Percentiles rank a stretch among this genome's conserved stretches.
These are phyloP conservation scores for Coemansia sp. DNA, from an alignment of 192 early-diverging fungal genomes.

Conservation along the genomic window DNA sequence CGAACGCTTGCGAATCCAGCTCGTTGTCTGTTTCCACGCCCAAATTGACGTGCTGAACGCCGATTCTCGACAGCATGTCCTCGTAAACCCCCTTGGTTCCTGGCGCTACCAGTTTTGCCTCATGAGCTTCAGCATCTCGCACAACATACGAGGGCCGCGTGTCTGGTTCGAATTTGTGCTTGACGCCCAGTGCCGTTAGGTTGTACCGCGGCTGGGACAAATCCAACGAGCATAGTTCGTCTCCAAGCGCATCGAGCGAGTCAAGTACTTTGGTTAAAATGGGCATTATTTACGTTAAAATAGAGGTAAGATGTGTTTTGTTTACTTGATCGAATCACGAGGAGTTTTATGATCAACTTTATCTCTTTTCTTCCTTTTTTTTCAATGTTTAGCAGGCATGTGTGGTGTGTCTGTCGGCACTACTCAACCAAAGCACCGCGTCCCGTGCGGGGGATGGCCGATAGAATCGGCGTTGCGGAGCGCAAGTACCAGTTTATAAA, in stretches of 20 bases:
- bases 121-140: conserved; percentile 44
- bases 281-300: conserved; percentile 15
- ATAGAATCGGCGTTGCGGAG: conserved; percentile 55
- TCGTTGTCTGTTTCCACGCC: conserved; percentile 36
- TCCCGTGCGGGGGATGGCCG: conserved; percentile 62
- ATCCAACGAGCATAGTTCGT: conserved; percentile 43
- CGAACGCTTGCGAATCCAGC: conserved; percentile 46
- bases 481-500: conserved; percentile 51
- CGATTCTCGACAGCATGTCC: conserved; percentile 51
- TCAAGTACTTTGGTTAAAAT: conserved; percentile 33
- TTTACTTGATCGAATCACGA: not conserved
- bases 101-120: conserved; percentile 50
- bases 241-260: conserved; percentile 38
- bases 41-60: conserved; percentile 48
- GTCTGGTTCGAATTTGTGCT: conserved; percentile 42
- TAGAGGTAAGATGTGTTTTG: not conserved
- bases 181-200: conserved; percentile 32
- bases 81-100: conserved; percentile 54
- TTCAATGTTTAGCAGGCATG: not conserved
- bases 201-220: conserved; percentile 44
- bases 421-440: conserved; percentile 30
- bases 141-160: conserved; percentile 36
- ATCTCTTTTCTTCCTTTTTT: not conserved
- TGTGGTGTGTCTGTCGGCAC: not conserved
- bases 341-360: too few species aligned